phyloP scores from a whole-genome alignment of 2,329 filamentous ascomycete genomes.

The Fusarium solani-melongenae region DNA sequence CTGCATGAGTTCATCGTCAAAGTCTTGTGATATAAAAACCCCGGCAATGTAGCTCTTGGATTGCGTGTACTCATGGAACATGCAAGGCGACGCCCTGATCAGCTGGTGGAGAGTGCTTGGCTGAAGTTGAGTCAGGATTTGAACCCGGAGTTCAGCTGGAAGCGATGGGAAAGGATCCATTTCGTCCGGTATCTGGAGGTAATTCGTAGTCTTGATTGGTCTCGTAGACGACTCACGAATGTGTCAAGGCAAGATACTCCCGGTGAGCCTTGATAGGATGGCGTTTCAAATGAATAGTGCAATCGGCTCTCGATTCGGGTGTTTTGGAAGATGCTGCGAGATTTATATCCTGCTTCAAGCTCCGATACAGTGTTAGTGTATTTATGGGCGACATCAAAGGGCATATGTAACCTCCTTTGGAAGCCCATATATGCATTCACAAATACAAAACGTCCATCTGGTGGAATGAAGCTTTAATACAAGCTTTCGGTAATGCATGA shows the following conservation, averaged over 20 bases:
- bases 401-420: neutral
- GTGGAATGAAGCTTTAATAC: neutral
- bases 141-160: neutral
- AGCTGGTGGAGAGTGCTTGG: neutral
- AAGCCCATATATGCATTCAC: neutral
- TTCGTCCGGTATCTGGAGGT: neutral
- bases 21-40: neutral
- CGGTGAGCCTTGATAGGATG: too few species aligned
- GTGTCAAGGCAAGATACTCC: neutral
- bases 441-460: neutral
- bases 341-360: neutral
- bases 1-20: conserved; percentile 2
- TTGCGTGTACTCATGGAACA: neutral
- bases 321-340: neutral
- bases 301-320: neutral
- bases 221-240: neutral
- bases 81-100: neutral
- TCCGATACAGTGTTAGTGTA: neutral
- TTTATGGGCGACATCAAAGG: neutral
- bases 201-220: too few species aligned
- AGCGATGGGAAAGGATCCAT: neutral
- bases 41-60: neutral
- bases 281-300: neutral
- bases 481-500: neutral
- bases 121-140: neutral